phyloP scores from a whole-genome alignment of 129 eudicot species.

The Saussurea involucrata region DNA sequence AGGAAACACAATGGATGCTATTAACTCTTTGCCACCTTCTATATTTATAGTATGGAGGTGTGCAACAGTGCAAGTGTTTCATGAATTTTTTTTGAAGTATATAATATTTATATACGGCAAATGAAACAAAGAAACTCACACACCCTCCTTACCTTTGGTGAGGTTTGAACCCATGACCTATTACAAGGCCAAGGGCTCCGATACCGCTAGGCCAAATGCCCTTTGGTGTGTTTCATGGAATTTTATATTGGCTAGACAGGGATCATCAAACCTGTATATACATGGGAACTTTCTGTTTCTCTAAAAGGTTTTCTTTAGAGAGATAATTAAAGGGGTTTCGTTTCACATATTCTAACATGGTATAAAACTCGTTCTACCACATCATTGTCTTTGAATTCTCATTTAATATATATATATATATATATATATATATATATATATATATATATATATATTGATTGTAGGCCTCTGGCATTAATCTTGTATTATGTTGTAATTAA shows the following conservation, averaged over 20 bases:
- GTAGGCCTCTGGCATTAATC: background rate
- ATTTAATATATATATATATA: too few relatives aligned
- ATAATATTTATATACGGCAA: too few relatives aligned
- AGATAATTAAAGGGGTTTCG: background rate
- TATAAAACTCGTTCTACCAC: background rate
- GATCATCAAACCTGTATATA: background rate
- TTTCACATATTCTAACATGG: background rate
- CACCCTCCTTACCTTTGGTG: too few relatives aligned
- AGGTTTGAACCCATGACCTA: too few relatives aligned
- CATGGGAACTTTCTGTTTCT: background rate
- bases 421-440: too few relatives aligned
- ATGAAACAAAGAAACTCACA: too few relatives aligned
- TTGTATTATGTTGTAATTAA: background rate
- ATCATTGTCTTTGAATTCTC: background rate
- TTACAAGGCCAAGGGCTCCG: too few relatives aligned
- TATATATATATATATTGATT: background rate
- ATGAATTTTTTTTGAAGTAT: background rate
- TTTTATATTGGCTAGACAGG: background rate
- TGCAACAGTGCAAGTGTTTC: background rate
- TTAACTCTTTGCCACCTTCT: constrained; percentile 26
- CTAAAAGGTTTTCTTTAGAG: background rate
- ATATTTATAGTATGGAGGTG: constrained; percentile 49
- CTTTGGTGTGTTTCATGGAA: background rate
- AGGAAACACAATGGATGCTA: constrained; percentile 29
- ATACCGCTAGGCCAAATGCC: too few relatives aligned